phyloP scores from a whole-genome alignment of 345 rosid genomes.

The Draba incana region DNA sequence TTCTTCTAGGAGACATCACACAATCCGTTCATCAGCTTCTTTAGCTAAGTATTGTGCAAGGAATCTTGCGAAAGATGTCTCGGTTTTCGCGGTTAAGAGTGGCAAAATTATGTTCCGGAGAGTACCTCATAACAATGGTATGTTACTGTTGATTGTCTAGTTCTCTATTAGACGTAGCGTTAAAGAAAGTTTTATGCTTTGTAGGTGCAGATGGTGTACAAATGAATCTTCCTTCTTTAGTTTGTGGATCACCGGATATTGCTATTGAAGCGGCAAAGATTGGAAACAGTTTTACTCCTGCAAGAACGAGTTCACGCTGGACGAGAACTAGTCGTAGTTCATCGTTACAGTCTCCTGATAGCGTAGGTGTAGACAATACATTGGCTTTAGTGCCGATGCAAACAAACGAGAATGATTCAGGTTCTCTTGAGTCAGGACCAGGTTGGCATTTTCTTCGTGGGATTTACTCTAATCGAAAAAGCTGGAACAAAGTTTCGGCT shows the following conservation, averaged over 20 bases:
- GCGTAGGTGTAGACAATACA: constrained; percentile 46
- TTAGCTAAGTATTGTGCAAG: constrained; percentile 84
- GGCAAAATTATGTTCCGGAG: constrained; percentile 70
- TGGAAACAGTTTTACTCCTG: constrained; percentile 33
- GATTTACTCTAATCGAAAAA: constrained; percentile 44
- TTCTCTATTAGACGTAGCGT: neutral
- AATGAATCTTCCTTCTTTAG: constrained; percentile 39
- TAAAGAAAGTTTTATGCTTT: constrained; percentile 26
- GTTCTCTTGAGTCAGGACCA: constrained; percentile 40
- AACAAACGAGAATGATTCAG: constrained; percentile 40
- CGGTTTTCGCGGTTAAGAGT: constrained; percentile 69
- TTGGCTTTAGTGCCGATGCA: constrained; percentile 61
- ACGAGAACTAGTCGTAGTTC: constrained; percentile 37
- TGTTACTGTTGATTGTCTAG: constrained; percentile 16
- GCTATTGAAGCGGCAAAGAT: constrained; percentile 40
- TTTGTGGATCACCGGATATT: constrained; percentile 40
- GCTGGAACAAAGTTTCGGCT: constrained; percentile 46
- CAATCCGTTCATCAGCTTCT: constrained; percentile 60
- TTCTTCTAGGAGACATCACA: constrained; percentile 53
- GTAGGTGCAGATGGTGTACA: constrained; percentile 29
- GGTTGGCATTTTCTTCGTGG: constrained; percentile 70
- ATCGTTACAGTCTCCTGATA: constrained; percentile 31
- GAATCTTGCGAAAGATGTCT: constrained; percentile 60
- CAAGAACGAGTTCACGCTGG: constrained; percentile 42
- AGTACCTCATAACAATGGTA: constrained; percentile 35